Conservation (phyloP, 768 basidiomycete genomes). For the Kwoniella heveanensis region DNA sequence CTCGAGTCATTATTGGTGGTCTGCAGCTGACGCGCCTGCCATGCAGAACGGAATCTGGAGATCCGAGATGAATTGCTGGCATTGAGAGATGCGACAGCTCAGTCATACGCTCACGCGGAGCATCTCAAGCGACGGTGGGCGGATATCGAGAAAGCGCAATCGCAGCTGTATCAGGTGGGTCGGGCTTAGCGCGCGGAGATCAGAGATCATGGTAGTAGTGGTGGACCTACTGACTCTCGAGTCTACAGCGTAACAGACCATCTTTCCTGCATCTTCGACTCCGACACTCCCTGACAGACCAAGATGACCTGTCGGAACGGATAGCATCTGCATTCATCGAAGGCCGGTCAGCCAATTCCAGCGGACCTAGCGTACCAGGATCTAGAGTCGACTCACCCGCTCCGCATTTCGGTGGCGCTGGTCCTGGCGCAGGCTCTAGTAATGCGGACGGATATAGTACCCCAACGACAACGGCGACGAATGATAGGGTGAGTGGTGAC, state of each 20-base stretch:
- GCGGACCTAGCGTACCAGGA: slow-evolving; percentile 15
- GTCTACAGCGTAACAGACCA: slow-evolving; percentile 71
- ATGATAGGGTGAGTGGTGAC: slow-evolving; percentile 29
- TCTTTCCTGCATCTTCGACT: slow-evolving; percentile 87
- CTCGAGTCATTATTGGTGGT: no score
- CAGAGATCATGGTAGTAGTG: no score
- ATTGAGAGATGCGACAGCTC: slow-evolving; percentile 78
- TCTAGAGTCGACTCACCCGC: slow-evolving; percentile 50
- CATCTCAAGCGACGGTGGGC: slow-evolving; percentile 78
- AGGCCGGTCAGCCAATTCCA: slow-evolving; percentile 60
- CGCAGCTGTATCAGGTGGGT: slow-evolving; percentile 78
- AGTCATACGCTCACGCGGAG: slow-evolving; percentile 84
- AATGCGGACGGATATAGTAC: slow-evolving; percentile 12
- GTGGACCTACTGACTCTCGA: no score
- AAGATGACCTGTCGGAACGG: slow-evolving; percentile 85
- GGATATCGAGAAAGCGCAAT: slow-evolving; percentile 84
- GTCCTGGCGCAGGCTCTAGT: not conserved
- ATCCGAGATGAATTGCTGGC: slow-evolving; percentile 75
- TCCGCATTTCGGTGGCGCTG: not conserved
- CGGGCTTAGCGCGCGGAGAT: no score
- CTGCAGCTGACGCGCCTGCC: no score
- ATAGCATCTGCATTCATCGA: slow-evolving; percentile 82
- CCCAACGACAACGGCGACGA: slow-evolving; percentile 6
- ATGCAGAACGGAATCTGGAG: slow-evolving; percentile 70
- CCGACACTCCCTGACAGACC: slow-evolving; percentile 81